phyloP scores from a whole-genome alignment of 2,329 filamentous ascomycete genomes.

The Penicillium sp. region DNA sequence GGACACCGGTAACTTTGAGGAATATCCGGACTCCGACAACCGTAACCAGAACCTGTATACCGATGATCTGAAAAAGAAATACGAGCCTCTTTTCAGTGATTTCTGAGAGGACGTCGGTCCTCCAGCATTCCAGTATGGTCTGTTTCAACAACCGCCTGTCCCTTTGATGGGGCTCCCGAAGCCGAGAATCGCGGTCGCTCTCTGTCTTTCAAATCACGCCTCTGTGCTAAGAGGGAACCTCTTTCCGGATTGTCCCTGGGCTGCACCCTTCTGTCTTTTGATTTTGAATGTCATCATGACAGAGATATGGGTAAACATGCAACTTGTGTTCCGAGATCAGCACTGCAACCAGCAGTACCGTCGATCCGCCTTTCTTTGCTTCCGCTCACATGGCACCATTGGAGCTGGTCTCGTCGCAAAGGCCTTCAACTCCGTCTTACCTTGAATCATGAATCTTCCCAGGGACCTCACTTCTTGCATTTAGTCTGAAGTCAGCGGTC shows the following conservation, averaged over 20 bases:
- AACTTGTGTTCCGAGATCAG: not conserved
- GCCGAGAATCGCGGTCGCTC: not conserved
- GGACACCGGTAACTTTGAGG: slow-evolving; percentile 69
- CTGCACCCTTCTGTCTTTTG: not conserved
- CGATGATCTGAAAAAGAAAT: slow-evolving; percentile 65
- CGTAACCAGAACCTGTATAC: slow-evolving; percentile 61
- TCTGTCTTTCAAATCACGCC: not conserved
- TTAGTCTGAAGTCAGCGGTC: not conserved
- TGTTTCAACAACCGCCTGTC: slow-evolving; percentile 10
- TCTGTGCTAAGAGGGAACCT: not conserved
- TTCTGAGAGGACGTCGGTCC: slow-evolving; percentile 53
- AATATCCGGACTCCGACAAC: slow-evolving; percentile 65
- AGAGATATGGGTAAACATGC: not conserved
- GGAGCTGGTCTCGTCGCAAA: not conserved
- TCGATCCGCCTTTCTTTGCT: not conserved
- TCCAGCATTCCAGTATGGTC: not conserved
- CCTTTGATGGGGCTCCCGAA: not conserved
- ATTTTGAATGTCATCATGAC: not conserved
- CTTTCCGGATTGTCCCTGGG: not conserved
- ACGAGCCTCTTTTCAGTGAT: slow-evolving; percentile 65
- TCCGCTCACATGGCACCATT: not conserved
- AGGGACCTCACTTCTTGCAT: not conserved
- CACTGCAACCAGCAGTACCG: not conserved
- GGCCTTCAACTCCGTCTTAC: not conserved
- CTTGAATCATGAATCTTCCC: not conserved